These are phyloP conservation scores for Talaromyces pinophilus DNA, from an alignment of 2,329 filamentous ascomycete species.

Conservation along the genomic window DNA sequence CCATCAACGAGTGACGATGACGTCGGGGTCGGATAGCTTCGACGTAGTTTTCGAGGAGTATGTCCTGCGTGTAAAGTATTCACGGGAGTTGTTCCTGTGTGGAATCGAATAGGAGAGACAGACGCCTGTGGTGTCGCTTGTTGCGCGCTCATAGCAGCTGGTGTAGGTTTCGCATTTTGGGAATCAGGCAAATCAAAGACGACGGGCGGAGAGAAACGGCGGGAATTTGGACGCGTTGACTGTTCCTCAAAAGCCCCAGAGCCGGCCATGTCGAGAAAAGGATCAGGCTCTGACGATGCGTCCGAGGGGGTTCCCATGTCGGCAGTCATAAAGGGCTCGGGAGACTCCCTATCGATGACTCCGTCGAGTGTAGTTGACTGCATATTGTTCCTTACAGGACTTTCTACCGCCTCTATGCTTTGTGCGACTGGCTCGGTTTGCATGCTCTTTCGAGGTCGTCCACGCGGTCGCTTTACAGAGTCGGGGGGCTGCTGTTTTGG, in stretches of 20 bases:
- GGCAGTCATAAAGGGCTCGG: slow-evolving; percentile 9
- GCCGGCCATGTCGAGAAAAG: slow-evolving; percentile 26
- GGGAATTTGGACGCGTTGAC: background rate
- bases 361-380: slow-evolving; percentile 30
- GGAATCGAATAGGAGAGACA: slow-evolving; percentile 34
- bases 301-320: slow-evolving; percentile 24
- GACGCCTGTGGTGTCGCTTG: slow-evolving; percentile 36
- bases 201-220: slow-evolving; percentile 11
- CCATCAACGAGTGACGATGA: slow-evolving; percentile 44
- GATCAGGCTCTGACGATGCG: slow-evolving; percentile 23
- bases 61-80: slow-evolving; percentile 38
- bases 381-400: slow-evolving; percentile 19
- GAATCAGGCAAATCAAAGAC: background rate
- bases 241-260: slow-evolving; percentile 22
- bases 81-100: slow-evolving; percentile 33
- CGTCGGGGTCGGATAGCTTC: slow-evolving; percentile 44
- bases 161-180: background rate
- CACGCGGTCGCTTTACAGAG: slow-evolving; percentile 39
- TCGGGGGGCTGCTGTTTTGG: slow-evolving; percentile 34
- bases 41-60: slow-evolving; percentile 35
- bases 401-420: slow-evolving; percentile 28
- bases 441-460: slow-evolving; percentile 42
- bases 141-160: slow-evolving; percentile 1
- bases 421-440: slow-evolving; percentile 28
- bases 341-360: slow-evolving; percentile 31